phyloP scores from a whole-genome alignment of 2,329 filamentous ascomycete species.

The Orbilia blumenaviensis region DNA sequence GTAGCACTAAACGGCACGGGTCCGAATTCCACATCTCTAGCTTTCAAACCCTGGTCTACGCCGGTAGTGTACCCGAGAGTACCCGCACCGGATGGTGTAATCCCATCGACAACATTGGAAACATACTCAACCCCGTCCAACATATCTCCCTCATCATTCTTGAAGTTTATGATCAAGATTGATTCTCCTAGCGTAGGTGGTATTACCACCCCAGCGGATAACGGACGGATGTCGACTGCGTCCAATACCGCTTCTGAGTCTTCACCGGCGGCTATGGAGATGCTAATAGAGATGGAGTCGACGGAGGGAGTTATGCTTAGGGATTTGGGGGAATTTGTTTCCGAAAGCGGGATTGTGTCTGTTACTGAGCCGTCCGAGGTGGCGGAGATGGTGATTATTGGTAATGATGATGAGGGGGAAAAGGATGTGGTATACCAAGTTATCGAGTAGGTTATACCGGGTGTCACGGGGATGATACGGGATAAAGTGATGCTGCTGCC shows the following conservation, averaged over 20 bases:
- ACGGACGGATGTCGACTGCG: neutral
- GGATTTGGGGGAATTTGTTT: neutral
- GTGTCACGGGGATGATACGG: neutral
- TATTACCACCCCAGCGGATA: neutral
- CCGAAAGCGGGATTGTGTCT: neutral
- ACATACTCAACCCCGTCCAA: neutral
- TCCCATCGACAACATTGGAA: neutral
- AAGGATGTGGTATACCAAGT: neutral
- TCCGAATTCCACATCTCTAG: neutral
- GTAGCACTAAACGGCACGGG: neutral
- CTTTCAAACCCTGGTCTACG: neutral
- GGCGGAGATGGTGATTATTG: no score
- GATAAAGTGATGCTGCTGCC: neutral
- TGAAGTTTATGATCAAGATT: neutral
- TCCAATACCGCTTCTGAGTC: neutral
- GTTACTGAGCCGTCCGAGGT: neutral
- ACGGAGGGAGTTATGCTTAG: neutral
- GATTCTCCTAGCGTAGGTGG: neutral
- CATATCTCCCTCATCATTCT: neutral
- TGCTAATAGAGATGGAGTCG: neutral
- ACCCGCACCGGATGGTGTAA: neutral
- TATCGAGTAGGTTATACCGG: neutral
- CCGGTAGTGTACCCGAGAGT: neutral
- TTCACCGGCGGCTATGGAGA: neutral
- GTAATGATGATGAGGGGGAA: neutral